Base-by-base conservation (phyloP, 164 flowering plant species). In the Euptelea pleiosperma region DNA sequence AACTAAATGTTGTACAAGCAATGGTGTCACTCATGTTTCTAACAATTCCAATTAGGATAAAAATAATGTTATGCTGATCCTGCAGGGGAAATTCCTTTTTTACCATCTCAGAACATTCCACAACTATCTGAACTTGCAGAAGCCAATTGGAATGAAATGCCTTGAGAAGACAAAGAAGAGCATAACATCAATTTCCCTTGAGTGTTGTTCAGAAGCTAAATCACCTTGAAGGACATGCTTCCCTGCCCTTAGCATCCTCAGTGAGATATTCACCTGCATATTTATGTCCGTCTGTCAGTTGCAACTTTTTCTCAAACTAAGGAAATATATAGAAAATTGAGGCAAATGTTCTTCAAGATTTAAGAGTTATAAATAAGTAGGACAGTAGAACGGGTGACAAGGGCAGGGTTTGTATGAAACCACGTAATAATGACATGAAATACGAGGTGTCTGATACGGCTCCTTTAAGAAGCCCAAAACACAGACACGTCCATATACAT, bases 161-260 rank as follows among this genome's bases (percentile, higher is more conserved):
- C 36, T 10, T 16, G 47, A 48, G 35, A 54, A 21, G 8, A 12
- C 2, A 14, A 34, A 42, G 16, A 59, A 34, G 10, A 22, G 7
- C 14, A 12, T 33, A 45, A 25, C 24, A 39, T 9, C 16, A 25
- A 18, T 44, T 58, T 33, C 29, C 37, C 5, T 12, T 34, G n/a
- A n/a, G 51, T 31, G 21, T 14, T 39, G n/a, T 24, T 48, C 22
- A 18, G 46, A 44, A 28, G 48, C 25, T 29, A 42, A 53, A 53
- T 76, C 60, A 91, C 98, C 98, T 87, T 92, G 98, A 62, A 92
- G 79, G 8, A 92, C 96, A 74, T 92, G 96, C 70, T 92, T 92
- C 70, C 98, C 96, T 29, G 81, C 91, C 78, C 76, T 85, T 21
- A 89, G 81, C 74, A 92, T 70, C 74, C 74, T 87, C 60, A 89